These are phyloP conservation scores for Multifurca ochricompacta DNA, from an alignment of 768 basidiomycete species.

Conservation along the genomic window DNA sequence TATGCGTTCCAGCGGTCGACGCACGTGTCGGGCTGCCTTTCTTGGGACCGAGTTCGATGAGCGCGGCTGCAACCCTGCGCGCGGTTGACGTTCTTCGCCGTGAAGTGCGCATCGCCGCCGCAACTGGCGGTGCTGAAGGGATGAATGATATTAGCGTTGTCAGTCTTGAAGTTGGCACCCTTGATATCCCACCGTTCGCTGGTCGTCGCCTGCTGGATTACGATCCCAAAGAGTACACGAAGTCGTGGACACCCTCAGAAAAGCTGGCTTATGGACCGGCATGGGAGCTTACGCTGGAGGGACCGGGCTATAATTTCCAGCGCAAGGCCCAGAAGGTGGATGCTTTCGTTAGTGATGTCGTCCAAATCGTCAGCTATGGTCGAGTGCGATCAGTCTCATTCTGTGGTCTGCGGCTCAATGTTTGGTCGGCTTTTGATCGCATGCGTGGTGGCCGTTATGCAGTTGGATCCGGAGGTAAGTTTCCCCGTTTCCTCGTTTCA, in stretches of 20 bases:
- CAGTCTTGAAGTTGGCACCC: constrained; percentile 63
- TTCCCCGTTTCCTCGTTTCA: neutral
- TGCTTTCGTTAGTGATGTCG: constrained; percentile 50
- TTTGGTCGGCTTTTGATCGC: constrained; percentile 48
- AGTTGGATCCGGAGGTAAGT: constrained; percentile 73
- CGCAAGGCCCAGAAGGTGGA: constrained; percentile 50
- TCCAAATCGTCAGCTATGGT: constrained; percentile 54
- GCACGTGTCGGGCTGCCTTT: constrained; percentile 71
- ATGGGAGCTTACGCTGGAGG: constrained; percentile 43
- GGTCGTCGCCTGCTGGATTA: constrained; percentile 32
- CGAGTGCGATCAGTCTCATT: constrained; percentile 35
- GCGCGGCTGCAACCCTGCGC: constrained; percentile 62
- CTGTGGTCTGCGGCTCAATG: constrained; percentile 37
- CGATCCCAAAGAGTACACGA: constrained; percentile 37
- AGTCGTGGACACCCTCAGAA: constrained; percentile 69
- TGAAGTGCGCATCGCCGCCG: constrained; percentile 53
- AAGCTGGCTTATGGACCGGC: constrained; percentile 65
- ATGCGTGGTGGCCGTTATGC: constrained; percentile 60
- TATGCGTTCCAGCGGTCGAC: constrained; percentile 69
- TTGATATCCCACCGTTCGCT: constrained; percentile 26
- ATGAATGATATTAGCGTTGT: constrained; percentile 66
- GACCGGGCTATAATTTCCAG: constrained; percentile 33
- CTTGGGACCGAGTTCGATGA: constrained; percentile 59
- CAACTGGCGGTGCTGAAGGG: constrained; percentile 46
- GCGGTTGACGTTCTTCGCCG: constrained; percentile 67